Percentiles rank a stretch among this genome's conserved stretches.
phyloP scores from a whole-genome alignment of 768 basidiomycete genomes.

The Mycena alexandri region DNA sequence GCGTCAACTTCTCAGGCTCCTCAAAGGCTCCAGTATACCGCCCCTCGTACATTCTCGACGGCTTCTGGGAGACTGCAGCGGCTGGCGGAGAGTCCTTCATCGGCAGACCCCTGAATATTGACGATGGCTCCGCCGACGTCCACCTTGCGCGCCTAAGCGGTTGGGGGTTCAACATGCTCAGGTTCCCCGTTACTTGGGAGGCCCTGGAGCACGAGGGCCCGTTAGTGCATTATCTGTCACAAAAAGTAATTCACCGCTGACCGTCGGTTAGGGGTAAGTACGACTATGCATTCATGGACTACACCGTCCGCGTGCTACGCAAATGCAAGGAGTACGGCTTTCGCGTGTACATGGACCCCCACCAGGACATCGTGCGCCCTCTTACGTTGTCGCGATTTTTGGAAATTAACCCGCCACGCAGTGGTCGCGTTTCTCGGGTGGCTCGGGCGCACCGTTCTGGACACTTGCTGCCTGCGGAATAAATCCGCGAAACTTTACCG shows the following conservation, averaged over 20 bases:
- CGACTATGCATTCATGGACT: slow-evolving; percentile 93
- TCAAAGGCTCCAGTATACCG: slow-evolving; percentile 85
- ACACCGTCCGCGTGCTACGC: slow-evolving; percentile 85
- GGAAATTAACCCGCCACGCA: slow-evolving; percentile 45
- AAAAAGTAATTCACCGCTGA: slow-evolving; percentile 19
- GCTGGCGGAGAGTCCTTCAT: slow-evolving; percentile 77
- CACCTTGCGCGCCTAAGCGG: slow-evolving; percentile 88
- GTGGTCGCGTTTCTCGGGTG: slow-evolving; percentile 97
- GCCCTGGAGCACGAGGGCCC: slow-evolving; percentile 94
- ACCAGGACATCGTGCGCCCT: slow-evolving; percentile 89
- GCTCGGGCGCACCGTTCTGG: slow-evolving; percentile 96
- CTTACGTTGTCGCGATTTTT: background rate
- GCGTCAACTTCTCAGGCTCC: slow-evolving; percentile 94
- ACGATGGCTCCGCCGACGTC: slow-evolving; percentile 87
- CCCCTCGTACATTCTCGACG: slow-evolving; percentile 76
- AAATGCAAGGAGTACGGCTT: slow-evolving; percentile 96
- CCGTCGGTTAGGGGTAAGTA: slow-evolving; percentile 76
- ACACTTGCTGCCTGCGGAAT: slow-evolving; percentile 92
- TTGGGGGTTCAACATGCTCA: slow-evolving; percentile 94
- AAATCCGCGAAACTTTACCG: slow-evolving; percentile 85
- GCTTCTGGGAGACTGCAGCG: slow-evolving; percentile 88
- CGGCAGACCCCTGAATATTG: slow-evolving; percentile 83
- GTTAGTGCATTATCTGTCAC: slow-evolving; percentile 66
- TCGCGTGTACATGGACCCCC: slow-evolving; percentile 93
- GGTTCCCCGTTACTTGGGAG: slow-evolving; percentile 95